Conservation (phyloP, 78 protist species). For the Dictyostelium capitatum region DNA sequence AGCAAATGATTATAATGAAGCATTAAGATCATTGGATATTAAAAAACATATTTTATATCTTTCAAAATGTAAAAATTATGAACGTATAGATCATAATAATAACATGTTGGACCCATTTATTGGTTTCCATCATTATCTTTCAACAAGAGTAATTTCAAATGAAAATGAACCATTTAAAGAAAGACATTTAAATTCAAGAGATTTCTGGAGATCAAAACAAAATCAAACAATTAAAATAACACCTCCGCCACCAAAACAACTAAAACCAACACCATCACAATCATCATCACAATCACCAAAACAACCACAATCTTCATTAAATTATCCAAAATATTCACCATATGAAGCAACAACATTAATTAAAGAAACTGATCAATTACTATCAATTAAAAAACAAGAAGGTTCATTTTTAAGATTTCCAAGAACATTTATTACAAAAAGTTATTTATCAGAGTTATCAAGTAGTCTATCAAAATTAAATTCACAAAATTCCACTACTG, state of each 20-base stretch:
- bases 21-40: not conserved
- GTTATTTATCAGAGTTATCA: not conserved
- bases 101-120: not conserved
- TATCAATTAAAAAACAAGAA: not conserved
- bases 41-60: not conserved
- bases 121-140: not conserved
- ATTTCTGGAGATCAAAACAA: not conserved
- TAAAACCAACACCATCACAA: too few species aligned
- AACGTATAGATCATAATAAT: not conserved
- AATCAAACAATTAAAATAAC: not conserved
- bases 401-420: not conserved
- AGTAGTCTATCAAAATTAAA: not conserved
- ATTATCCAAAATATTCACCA: not conserved
- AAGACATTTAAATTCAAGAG: not conserved
- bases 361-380: not conserved
- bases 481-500: not conserved
- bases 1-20: not conserved
- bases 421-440: not conserved
- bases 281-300: not conserved
- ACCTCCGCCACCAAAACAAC: too few species aligned
- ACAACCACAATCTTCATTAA: not conserved
- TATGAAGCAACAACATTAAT: not conserved
- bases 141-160: not conserved
- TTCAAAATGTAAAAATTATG: not conserved
- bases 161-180: not conserved